Evolutionary conservation across 805 yeast genomes (phyloP).

Genomic region (Candida gorgasii): DNA sequence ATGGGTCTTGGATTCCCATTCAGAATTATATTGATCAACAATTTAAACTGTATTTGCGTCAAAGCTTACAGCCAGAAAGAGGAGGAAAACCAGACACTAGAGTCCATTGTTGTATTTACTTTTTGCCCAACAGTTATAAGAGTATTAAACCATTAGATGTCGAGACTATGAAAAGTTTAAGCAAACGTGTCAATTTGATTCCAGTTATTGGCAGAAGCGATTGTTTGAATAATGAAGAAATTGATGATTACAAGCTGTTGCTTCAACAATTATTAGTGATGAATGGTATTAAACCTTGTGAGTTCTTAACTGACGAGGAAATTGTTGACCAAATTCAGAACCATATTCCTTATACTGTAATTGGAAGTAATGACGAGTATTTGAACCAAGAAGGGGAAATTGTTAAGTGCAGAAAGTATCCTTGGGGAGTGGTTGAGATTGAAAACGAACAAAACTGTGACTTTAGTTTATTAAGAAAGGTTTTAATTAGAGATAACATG

Average conservation of each 20-base stretch:
- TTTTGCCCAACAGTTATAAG: constrained; percentile 68
- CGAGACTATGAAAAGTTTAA: constrained; percentile 34
- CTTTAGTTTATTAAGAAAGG: constrained; percentile 60
- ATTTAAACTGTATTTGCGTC: constrained; percentile 62
- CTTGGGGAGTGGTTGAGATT: constrained; percentile 86
- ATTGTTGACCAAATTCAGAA: constrained; percentile 32
- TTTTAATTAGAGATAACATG: constrained; percentile 70
- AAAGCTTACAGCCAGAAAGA: constrained; percentile 55
- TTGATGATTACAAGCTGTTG: constrained; percentile 24
- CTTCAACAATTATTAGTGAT: constrained; percentile 25
- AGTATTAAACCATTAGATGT: constrained; percentile 42
- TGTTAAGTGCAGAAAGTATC: constrained; percentile 75
- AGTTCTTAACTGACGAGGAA: constrained; percentile 29
- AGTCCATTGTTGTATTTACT: constrained; percentile 84
- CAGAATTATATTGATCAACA: constrained; percentile 79
- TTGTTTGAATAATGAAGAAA: constrained; percentile 28
- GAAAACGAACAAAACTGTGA: constrained; percentile 81
- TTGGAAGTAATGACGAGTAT: constrained; percentile 57
- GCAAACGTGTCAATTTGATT: constrained; percentile 35
- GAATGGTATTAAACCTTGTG: constrained; percentile 32
- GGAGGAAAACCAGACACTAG: constrained; percentile 52
- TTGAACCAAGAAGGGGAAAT: constrained; percentile 31
- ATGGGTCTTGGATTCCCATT: constrained; percentile 41
- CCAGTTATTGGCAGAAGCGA: constrained; percentile 43
- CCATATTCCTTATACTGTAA: constrained; percentile 67